Conservation (phyloP, 2,329 filamentous ascomycete genomes). For the Endocalyx cinctus region DNA sequence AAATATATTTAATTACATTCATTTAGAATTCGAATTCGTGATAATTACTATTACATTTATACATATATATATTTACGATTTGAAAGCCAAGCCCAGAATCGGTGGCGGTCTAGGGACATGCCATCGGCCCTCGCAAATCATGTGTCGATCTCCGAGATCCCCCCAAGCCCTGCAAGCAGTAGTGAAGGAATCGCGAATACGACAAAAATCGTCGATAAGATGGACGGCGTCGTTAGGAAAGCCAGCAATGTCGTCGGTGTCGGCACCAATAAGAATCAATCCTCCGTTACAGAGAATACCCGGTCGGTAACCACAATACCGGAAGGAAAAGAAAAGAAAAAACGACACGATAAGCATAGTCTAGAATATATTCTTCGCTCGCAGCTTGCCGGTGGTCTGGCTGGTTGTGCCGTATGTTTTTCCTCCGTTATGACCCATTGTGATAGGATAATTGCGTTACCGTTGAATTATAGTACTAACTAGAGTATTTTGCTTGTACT, state of each 20-base stretch:
- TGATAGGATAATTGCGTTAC: neutral
- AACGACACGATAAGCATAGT: conserved; percentile 63
- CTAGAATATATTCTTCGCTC: conserved; percentile 80
- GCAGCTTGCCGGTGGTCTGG: conserved; percentile 81
- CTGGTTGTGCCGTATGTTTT: conserved; percentile 78
- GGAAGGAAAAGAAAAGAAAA: conserved; percentile 34
- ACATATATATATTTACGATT: too few species aligned
- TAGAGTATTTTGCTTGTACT: conserved; percentile 13
- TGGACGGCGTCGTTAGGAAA: conserved; percentile 24
- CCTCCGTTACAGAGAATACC: too few species aligned
- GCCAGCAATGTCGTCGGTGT: conserved; percentile 17
- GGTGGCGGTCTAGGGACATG: conserved; percentile 41
- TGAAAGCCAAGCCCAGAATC: too few species aligned
- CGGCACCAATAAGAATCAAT: neutral
- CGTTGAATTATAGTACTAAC: too few species aligned
- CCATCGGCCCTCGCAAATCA: conserved; percentile 51
- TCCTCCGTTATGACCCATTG: neutral
- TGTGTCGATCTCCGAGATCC: conserved; percentile 53
- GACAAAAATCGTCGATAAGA: conserved; percentile 19
- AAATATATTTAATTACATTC: too few species aligned
- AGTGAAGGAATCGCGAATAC: conserved; percentile 18
- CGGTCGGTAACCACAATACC: too few species aligned
- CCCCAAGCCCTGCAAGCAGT: conserved; percentile 34
- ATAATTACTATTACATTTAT: too few species aligned
- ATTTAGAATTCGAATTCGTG: too few species aligned